Base-by-base conservation (phyloP, 2,329 filamentous ascomycete species). In the Bipolaris victoriae region DNA sequence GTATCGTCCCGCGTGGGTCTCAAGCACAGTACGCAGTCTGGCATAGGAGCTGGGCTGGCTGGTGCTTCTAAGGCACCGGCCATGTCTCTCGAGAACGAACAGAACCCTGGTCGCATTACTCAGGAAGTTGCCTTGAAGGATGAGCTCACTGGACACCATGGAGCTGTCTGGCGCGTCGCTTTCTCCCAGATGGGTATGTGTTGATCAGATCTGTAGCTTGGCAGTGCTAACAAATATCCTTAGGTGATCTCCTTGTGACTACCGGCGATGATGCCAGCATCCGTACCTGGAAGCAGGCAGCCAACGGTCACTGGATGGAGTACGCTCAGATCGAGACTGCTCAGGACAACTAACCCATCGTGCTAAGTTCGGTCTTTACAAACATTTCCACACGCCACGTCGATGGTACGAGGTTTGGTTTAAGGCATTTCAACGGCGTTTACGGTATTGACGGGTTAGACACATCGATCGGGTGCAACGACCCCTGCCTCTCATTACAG, bases 141-240 rank as follows among this genome's bases (percentile, higher is more conserved):
- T 7, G 85, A 84, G 67, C 82, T 93, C 7, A 86, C 88, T 48
- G 85, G 83, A 50, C 86, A 90, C 70, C 84, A 86, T 48, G 88
- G 86, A 16, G 89, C 89, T 1, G 88, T 92, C 1, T 94, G 90
- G 90, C 81, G 89, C 20, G 86, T 93, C 2, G 84, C 84, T 1
- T 94, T 92, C 65, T 81, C 80, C 11, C 78, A 78, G 26, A 78
- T 78, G 72, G 80, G 77, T 78, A 73, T 55, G 75, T 65, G 37
- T 9, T 16, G 22, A 29, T 16, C 4, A 7, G 18, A 5, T n/a
- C 31, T 11, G 11, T 22, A 18, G 3, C 24, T 20, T 20, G n/a
- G 7, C 13, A 48, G n/a, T 49, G 20, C 55, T 66, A 37, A 68
- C 51, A 83, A 84, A 82, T 7, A 31, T 7, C 6, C 29, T 13